A percentile compares a stretch with the other conserved stretches of the same genome.
phyloP scores from a whole-genome alignment of 2,329 filamentous ascomycete species.

The Sclerotiophoma versabilis region DNA sequence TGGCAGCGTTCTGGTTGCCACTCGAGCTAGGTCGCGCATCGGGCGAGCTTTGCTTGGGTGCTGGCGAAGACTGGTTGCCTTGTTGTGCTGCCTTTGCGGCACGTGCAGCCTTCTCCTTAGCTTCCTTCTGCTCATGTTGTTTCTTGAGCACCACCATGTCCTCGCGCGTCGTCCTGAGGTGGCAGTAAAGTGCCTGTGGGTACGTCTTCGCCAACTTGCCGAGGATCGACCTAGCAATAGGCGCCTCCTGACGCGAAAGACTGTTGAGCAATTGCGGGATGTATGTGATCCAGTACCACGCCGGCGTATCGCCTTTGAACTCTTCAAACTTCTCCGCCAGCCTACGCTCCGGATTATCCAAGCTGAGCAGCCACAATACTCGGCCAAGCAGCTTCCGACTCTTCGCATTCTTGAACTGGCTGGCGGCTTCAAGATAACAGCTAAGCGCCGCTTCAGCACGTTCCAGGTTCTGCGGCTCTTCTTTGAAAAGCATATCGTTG shows the following conservation, averaged over 20 bases:
- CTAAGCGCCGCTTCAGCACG: conserved; percentile 91
- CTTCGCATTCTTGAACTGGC: conserved; percentile 96
- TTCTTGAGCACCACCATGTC: conserved; percentile 95
- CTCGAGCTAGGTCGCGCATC: conserved; percentile 44
- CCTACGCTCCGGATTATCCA: conserved; percentile 85
- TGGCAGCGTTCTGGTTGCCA: conserved; percentile 39
- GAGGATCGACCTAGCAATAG: conserved; percentile 83
- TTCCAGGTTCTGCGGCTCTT: conserved; percentile 80
- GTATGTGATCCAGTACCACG: conserved; percentile 99
- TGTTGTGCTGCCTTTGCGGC: conserved; percentile 66
- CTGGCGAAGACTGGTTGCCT: conserved; percentile 52
- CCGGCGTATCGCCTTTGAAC: conserved; percentile 95
- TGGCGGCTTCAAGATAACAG: conserved; percentile 94
- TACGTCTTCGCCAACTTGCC: conserved; percentile 95
- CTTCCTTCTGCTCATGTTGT: conserved; percentile 72
- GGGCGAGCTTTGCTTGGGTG: conserved; percentile 48
- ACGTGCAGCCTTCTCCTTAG: conserved; percentile 59
- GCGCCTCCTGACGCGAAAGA: conserved; percentile 88
- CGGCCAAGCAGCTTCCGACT: conserved; percentile 91
- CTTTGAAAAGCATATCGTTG: conserved; percentile 95
- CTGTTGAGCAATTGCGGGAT: conserved; percentile 95
- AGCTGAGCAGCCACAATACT: conserved; percentile 92
- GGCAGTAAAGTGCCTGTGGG: conserved; percentile 93
- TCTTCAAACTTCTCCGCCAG: conserved; percentile 89
- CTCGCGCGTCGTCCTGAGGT: conserved; percentile 89